phyloP scores from a whole-genome alignment of 2,329 filamentous ascomycete species.

The Monilinia polystroma region DNA sequence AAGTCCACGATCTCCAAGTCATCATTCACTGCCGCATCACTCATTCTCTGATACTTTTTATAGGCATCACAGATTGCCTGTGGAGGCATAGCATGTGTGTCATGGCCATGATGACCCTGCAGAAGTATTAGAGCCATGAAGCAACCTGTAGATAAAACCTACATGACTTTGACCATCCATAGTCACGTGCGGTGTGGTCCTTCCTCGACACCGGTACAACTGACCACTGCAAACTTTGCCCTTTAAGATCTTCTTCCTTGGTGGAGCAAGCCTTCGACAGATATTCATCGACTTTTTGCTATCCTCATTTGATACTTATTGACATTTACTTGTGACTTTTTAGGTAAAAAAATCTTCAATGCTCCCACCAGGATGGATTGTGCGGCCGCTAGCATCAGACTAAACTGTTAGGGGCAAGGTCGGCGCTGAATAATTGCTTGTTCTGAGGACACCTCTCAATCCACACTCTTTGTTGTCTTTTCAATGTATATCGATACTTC shows the following conservation, averaged over 20 bases:
- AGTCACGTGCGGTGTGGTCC: conserved; percentile 19
- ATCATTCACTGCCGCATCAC: conserved; percentile 31
- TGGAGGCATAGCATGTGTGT: conserved; percentile 40
- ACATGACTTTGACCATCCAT: conserved; percentile 24
- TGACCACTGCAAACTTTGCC: conserved; percentile 14
- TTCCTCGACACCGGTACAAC: conserved; percentile 8
- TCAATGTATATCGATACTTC: too few relatives aligned
- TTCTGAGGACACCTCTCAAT: neutral
- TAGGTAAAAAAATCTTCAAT: neutral
- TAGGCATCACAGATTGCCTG: conserved; percentile 39
- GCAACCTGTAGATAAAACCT: neutral
- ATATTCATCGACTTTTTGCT: conserved; percentile 8
- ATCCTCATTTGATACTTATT: neutral
- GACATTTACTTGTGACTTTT: neutral
- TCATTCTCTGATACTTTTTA: conserved; percentile 39
- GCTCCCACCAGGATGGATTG: neutral
- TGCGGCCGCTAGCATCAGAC: conserved; percentile 1
- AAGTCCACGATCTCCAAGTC: conserved; percentile 39
- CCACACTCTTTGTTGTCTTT: neutral
- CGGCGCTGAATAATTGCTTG: neutral
- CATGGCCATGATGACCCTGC: conserved; percentile 32
- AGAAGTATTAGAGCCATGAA: conserved; percentile 6
- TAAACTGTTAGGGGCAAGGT: conserved; percentile 6
- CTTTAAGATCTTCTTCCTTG: neutral
- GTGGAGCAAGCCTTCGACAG: conserved; percentile 3